Conservation (phyloP, 768 basidiomycete genomes). For the Naganishia kalamii region DNA sequence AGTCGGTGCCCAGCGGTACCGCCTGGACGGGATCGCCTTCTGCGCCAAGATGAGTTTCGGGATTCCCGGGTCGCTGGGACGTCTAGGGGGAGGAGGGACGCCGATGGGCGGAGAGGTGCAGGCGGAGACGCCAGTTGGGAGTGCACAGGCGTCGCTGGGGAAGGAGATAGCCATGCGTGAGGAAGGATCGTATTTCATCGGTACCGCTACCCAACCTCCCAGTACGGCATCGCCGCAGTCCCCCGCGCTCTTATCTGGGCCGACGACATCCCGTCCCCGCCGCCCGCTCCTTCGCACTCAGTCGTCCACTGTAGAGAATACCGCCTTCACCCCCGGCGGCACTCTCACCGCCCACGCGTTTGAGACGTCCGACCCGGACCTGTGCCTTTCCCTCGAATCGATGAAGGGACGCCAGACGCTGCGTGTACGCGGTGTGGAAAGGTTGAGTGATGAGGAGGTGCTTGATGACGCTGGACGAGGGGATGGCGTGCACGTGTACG, state of each 20-base stretch:
- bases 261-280: neutral
- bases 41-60: neutral
- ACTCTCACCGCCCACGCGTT: neutral
- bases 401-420: conserved; percentile 43
- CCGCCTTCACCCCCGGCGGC: neutral
- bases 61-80: neutral
- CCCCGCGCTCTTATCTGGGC: no score
- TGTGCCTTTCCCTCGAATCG: conserved; percentile 43
- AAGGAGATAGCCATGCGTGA: conserved; percentile 5
- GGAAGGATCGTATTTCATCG: conserved; percentile 5
- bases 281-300: neutral
- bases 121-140: neutral
- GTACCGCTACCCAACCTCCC: neutral
- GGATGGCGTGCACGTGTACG: conserved; percentile 40
- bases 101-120: neutral
- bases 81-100: neutral
- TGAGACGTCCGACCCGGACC: conserved; percentile 34
- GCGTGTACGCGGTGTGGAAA: conserved; percentile 34
- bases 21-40: conserved; percentile 34
- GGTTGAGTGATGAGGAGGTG: conserved; percentile 32
- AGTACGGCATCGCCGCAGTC: neutral
- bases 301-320: neutral
- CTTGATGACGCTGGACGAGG: conserved; percentile 27
- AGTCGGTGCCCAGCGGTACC: conserved; percentile 38
- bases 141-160: neutral